Percentiles rank a stretch among this genome's conserved stretches.
Conservation (phyloP, 1,139 yeast genomes). For the Yamadazyma siamensis region DNA sequence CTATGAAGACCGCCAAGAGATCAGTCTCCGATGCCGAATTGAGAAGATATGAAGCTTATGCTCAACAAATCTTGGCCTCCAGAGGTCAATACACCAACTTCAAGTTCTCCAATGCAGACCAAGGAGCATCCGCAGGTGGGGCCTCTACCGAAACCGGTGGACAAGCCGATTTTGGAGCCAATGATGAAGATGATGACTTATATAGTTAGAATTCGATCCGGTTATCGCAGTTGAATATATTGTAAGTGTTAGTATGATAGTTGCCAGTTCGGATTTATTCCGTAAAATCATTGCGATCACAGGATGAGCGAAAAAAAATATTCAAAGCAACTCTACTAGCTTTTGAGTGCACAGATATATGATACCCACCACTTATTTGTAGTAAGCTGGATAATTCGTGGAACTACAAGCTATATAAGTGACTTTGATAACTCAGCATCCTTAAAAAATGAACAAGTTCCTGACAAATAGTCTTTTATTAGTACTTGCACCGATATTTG, state of each 20-base stretch:
- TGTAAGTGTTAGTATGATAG: no score
- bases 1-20: slow-evolving; percentile 98
- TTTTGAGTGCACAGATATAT: no score
- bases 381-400: no score
- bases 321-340: no score
- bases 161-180: slow-evolving; percentile 54
- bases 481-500: slow-evolving; percentile 23
- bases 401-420: no score
- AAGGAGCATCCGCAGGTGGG: slow-evolving; percentile 20
- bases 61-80: slow-evolving; percentile 93
- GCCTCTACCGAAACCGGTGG: slow-evolving; percentile 13
- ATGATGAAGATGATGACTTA: slow-evolving; percentile 91
- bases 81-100: slow-evolving; percentile 87
- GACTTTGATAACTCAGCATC: no score
- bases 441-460: slow-evolving; percentile 15
- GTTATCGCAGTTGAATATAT: no score
- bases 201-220: no score
- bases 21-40: slow-evolving; percentile 96
- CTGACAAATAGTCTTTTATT: slow-evolving; percentile 19
- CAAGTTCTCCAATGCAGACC: slow-evolving; percentile 58
- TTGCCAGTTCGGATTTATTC: no score
- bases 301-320: no score
- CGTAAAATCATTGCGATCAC: no score
- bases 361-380: no score
- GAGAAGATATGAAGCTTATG: slow-evolving; percentile 98